These are phyloP conservation scores for Patellaria atrata DNA, from an alignment of 495 filamentous ascomycete genomes.

Conservation along the genomic window DNA sequence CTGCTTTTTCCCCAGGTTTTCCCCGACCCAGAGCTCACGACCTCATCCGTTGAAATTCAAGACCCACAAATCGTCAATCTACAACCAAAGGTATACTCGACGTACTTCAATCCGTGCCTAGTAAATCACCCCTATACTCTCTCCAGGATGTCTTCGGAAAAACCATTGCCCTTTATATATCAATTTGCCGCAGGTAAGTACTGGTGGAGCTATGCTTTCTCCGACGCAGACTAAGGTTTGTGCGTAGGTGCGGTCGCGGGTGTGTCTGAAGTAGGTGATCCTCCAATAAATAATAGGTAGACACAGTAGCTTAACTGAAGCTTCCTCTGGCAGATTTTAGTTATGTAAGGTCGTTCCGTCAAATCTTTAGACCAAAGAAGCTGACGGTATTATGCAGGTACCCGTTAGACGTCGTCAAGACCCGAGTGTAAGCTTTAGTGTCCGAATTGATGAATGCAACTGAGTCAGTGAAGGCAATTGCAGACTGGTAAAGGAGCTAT, in stretches of 20 bases:
- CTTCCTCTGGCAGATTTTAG: constrained; percentile 53
- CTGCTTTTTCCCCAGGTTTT: no score
- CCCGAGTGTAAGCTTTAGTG: constrained; percentile 59
- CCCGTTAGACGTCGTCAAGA: constrained; percentile 96
- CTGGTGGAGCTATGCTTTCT: neutral
- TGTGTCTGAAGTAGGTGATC: constrained; percentile 66
- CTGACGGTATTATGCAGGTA: constrained; percentile 47
- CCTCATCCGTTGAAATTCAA: no score
- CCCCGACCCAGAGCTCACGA: no score
- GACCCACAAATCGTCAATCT: constrained; percentile 1
- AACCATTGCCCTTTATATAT: constrained; percentile 71
- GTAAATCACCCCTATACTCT: neutral
- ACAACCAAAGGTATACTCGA: no score
- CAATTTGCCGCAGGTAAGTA: constrained; percentile 64
- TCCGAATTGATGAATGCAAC: constrained; percentile 1
- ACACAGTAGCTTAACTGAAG: constrained; percentile 8
- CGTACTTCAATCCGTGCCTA: no score
- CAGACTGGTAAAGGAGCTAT: constrained; percentile 56
- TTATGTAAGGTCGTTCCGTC: constrained; percentile 53
- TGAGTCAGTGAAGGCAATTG: constrained; percentile 58
- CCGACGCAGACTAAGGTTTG: neutral
- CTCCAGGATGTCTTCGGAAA: constrained; percentile 46
- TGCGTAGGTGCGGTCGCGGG: constrained; percentile 62
- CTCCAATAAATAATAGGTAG: neutral
- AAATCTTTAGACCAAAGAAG: no score